A percentile compares a stretch with the other conserved stretches of the same genome.
These are phyloP conservation scores for Trichosporon sp. DNA, from an alignment of 1,284 basidiomycete species.

Conservation along the genomic window DNA sequence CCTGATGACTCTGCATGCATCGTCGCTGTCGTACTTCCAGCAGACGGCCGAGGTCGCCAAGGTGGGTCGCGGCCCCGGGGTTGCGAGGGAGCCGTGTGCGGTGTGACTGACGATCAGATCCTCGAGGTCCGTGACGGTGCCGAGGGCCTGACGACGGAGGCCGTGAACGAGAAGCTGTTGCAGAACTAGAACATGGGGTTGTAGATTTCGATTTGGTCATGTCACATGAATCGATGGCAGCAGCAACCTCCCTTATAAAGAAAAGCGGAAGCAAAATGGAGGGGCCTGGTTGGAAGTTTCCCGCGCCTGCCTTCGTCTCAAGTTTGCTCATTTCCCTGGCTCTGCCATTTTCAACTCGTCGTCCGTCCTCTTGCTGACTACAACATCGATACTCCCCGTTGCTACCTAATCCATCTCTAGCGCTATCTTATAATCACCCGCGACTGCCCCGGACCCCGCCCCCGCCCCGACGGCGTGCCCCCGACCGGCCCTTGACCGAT, in stretches of 20 bases:
- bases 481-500: neutral
- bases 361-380: neutral
- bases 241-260: neutral
- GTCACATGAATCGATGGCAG: neutral
- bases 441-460: neutral
- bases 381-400: neutral
- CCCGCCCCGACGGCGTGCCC: neutral
- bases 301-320: conserved; percentile 5
- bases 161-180: conserved; percentile 62
- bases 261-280: neutral
- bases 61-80: conserved; percentile 28
- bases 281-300: neutral
- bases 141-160: conserved; percentile 69
- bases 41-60: conserved; percentile 53
- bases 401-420: neutral
- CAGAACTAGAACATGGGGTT: conserved; percentile 3
- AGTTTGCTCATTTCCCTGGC: conserved; percentile 2
- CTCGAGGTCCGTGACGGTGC: conserved; percentile 75
- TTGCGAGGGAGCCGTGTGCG: too few species aligned
- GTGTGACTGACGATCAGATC: conserved; percentile 46
- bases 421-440: too few species aligned
- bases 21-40: conserved; percentile 73
- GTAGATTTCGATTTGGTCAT: neutral
- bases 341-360: neutral
- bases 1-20: conserved; percentile 76